Evolutionary conservation across 305 asterid species (phyloP).

Genomic region (Caryopteris hybrid): DNA sequence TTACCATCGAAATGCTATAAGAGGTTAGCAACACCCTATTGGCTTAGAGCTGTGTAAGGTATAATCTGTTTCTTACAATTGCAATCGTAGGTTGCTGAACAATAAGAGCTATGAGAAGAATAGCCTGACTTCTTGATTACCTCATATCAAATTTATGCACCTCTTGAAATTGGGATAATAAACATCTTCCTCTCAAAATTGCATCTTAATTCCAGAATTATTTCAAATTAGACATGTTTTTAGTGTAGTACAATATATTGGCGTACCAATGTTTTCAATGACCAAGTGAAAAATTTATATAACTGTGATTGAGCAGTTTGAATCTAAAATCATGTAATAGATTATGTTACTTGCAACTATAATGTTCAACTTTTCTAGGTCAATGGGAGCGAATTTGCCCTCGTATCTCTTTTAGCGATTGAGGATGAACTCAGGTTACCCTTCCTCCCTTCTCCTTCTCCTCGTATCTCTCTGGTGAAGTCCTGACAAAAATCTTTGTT

Average conservation of each 20-base stretch:
- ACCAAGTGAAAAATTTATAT: not conserved
- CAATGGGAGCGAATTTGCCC: constrained; percentile 72
- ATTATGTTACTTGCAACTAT: constrained; percentile 17
- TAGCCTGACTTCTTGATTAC: not conserved
- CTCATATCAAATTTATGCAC: not conserved
- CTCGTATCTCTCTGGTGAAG: not conserved
- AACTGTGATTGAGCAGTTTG: not conserved
- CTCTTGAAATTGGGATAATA: not conserved
- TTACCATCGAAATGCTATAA: not conserved
- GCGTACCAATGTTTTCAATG: not conserved
- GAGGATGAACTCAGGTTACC: constrained; percentile 76
- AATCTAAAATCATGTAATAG: constrained; percentile 4
- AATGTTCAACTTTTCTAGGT: constrained; percentile 44
- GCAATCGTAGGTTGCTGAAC: not conserved
- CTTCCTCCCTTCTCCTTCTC: constrained; percentile 10
- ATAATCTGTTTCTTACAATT: not conserved
- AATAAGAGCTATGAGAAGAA: not conserved
- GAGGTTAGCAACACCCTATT: not conserved
- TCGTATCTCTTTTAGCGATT: constrained; percentile 63
- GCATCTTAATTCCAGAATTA: not conserved
- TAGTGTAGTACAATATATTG: not conserved
- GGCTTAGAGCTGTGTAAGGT: not conserved
- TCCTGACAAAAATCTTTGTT: constrained; percentile 19
- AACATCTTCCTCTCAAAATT: not conserved
- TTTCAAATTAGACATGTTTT: not conserved